Evolutionary conservation across 352 stramenopile species (phyloP), one percentile per base, ranked within the genome.

Genomic region (Globisporangium cederbergense): DNA sequence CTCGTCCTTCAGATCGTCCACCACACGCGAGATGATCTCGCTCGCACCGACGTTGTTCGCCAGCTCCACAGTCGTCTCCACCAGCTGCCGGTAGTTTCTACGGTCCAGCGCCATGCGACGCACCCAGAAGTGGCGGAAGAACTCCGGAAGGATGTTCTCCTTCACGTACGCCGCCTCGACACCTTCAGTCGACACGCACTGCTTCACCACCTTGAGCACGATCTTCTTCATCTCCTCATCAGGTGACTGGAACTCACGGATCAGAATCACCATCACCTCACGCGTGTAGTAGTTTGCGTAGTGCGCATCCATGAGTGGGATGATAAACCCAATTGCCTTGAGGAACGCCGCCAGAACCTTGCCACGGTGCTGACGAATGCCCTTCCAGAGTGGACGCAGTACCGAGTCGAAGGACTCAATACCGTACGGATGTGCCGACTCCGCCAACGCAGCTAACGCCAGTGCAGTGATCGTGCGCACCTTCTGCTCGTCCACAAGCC

Each of bases 181-280:
- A 62, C 98, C 97, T 45, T 99, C 97, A 0, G 97, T 99, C 40
- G 90, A 91, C 10, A 99, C 97, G 78, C 97, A 99, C 76, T 99
- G 97, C 71, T 98, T 97, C 10, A 98, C 91, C 18, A 98, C 96
- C 68, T 98, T 98, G 7, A 98, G 72, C 57, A 98, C 95, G 63
- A 98, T 98, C 73, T 98, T 98, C 73, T 99, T 99, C 97, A 99
- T 99, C 83, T 99, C 97, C 73, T 99, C 97, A 75, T 99, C 98
- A 0, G 97, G 97, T 0, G 87, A 98, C 71, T 99, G 94, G 72
- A 99, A 99, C 71, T 99, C 97, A 58, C 97, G 89, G 40, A 99
- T 98, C 54, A 99, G 80, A 71, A 99, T 99, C 43, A 98, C 89
- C 97, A 99, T 99, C 40, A 99, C 97, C 62, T 99, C 91, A 18